Evolutionary conservation across 1,284 basidiomycete species (phyloP), one percentile per base, ranked within the genome.

Genomic region (Ganoderma leucocontextum): DNA sequence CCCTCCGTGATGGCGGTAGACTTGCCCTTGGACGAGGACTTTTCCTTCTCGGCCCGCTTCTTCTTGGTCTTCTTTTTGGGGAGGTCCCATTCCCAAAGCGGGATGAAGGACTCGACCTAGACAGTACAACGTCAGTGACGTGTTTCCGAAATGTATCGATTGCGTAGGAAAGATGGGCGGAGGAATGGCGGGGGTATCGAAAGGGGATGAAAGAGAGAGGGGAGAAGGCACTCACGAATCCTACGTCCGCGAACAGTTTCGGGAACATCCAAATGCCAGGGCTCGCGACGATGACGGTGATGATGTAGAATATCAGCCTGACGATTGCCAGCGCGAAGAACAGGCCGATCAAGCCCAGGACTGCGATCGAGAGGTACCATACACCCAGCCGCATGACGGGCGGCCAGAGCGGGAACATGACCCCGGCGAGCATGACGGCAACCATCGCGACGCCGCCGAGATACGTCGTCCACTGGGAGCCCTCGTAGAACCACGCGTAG

Each of bases 211-310:
- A 36, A 59, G 10, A 13, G 10, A 13, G 57, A 60, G 29, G 42
- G 10, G 52, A 13, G 47, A 22, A 64, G 64, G 47, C 12, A 91
- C 96, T 83, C 78, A 99, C 97, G 79, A 99, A 98, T 80, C 98
- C 97, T 67, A 99, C 98, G 78, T 99, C 97, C 41, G 97, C 97
- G 76, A 99, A 99, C 59, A 99, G 84, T 79, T 98, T 95, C 0
- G 98, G 97, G 86, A 99, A 99, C 84, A 99, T 93, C 97, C 97
- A 99, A 70, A 99, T 98, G 42, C 97, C 98, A 19, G 96, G 96
- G 67, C 91, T 90, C 38, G 90, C 91, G 60, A 90, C 89, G 73
- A 99, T 82, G 74, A 97, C 81, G n/a, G 97, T 97, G 76, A 97
- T 89, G 79, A 96, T 88, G 83, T 96, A 99, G 81, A 99, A 93